A percentile compares a stretch with the other conserved stretches of the same genome.
These are phyloP conservation scores for Talaromyces sp. DNA, from an alignment of 2,329 filamentous ascomycete species.

Conservation along the genomic window DNA sequence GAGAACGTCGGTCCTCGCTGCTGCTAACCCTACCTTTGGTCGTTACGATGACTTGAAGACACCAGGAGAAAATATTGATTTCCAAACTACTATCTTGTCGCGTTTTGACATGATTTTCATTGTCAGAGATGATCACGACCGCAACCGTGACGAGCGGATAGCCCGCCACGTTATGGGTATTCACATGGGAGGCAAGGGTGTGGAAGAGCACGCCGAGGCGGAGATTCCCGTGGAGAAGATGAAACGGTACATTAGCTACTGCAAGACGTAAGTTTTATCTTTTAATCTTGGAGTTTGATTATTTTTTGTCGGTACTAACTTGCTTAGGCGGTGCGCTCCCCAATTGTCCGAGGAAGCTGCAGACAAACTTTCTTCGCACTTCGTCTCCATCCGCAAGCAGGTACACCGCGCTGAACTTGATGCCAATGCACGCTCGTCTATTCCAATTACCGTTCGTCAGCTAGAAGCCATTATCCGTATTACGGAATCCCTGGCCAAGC, in stretches of 20 bases:
- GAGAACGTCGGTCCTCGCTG: slow-evolving; percentile 87
- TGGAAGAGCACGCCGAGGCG: slow-evolving; percentile 76
- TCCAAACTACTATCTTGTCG: slow-evolving; percentile 95
- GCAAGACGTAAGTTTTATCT: slow-evolving; percentile 68
- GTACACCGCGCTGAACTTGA: slow-evolving; percentile 88
- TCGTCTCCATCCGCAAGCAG: slow-evolving; percentile 91
- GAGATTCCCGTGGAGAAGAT: slow-evolving; percentile 95
- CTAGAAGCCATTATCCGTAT: slow-evolving; percentile 97
- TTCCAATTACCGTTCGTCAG: slow-evolving; percentile 96
- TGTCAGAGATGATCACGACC: slow-evolving; percentile 89
- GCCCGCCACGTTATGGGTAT: slow-evolving; percentile 96
- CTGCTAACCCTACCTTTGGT: slow-evolving; percentile 95
- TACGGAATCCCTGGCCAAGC: slow-evolving; percentile 89
- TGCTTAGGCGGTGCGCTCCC: slow-evolving; percentile 74
- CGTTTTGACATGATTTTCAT: slow-evolving; percentile 99
- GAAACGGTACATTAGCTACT: slow-evolving; percentile 95
- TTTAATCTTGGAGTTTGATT: neutral
- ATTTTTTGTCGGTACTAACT: slow-evolving; percentile 11
- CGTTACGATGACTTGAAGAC: slow-evolving; percentile 98
- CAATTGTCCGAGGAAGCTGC: slow-evolving; percentile 84
- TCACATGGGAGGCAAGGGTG: slow-evolving; percentile 82
- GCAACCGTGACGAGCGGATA: slow-evolving; percentile 84
- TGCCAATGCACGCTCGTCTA: slow-evolving; percentile 83
- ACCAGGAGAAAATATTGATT: slow-evolving; percentile 97
- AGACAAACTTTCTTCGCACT: slow-evolving; percentile 94